Evolutionary conservation across 2,329 filamentous ascomycete genomes (phyloP).

Genomic region (Ophioceras dolichostomum): DNA sequence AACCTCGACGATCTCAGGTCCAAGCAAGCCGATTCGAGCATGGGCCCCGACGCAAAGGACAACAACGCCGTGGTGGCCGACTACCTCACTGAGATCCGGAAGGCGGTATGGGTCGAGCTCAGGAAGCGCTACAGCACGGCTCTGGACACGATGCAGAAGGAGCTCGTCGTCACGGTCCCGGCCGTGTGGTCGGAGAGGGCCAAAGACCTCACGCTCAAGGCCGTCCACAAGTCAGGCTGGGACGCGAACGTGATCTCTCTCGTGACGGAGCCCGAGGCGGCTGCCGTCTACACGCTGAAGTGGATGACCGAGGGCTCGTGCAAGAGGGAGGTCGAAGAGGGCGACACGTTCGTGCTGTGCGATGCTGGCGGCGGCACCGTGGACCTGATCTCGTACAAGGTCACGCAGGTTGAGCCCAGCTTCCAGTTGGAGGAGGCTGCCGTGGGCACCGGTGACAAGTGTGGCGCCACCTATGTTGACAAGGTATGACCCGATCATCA

Average conservation of each 20-base stretch:
- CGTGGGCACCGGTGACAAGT: slow-evolving; percentile 6
- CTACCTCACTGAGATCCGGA: slow-evolving; percentile 12
- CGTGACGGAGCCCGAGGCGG: slow-evolving; percentile 31
- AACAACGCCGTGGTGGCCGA: slow-evolving; percentile 17
- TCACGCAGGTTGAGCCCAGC: slow-evolving; percentile 27
- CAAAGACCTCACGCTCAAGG: slow-evolving; percentile 18
- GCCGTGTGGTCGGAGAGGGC: slow-evolving; percentile 32
- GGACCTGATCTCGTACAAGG: slow-evolving; percentile 40
- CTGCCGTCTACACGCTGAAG: slow-evolving; percentile 25
- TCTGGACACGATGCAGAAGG: neutral
- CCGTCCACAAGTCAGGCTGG: slow-evolving; percentile 20
- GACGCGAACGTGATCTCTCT: slow-evolving; percentile 20
- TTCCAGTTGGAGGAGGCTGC: neutral
- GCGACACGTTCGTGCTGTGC: slow-evolving; percentile 13
- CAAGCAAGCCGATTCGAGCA: slow-evolving; percentile 2
- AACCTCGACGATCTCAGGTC: slow-evolving; percentile 2
- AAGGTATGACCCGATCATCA: no score
- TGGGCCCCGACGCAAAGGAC: slow-evolving; percentile 7
- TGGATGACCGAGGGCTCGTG: slow-evolving; percentile 2
- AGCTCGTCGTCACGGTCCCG: slow-evolving; percentile 27
- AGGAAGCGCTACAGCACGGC: slow-evolving; percentile 10
- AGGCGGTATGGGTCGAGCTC: slow-evolving; percentile 7
- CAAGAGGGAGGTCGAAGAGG: slow-evolving; percentile 7
- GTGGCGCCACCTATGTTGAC: slow-evolving; percentile 7
- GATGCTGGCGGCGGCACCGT: slow-evolving; percentile 19